Evolutionary conservation across 1,284 basidiomycete species (phyloP), one percentile per base, ranked within the genome.

Genomic region (Trichosporon sp.): DNA sequence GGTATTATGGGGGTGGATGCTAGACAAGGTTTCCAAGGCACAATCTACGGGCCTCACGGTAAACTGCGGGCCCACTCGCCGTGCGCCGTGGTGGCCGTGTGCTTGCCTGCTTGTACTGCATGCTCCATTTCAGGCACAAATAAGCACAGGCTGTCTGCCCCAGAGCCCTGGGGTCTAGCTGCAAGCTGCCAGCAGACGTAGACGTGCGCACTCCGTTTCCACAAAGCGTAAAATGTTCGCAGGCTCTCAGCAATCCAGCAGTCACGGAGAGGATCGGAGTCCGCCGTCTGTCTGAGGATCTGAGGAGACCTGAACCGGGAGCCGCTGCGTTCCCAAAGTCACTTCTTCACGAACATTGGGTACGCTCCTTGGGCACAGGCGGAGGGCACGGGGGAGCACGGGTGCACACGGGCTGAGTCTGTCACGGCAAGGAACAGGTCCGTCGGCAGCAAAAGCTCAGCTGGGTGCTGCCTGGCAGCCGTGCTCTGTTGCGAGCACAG

Each of bases 181-280:
- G 26, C 26, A 26, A 26, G 43, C 7, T n/a, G 35, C 6, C 35
- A 37, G 51, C 8, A 21, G n/a, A 11, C 21, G 51, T 16, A 54
- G 19, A 54, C 51, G 19, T 26, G 16, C 51, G 51, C 51, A 54
- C 51, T 54, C 51, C 51, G 21, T 54, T 54, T 54, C 51, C 51
- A 54, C 16, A 54, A 54, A 54, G 51, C 51, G 51, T 54, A 54
- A 54, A 54, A 54, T n/a, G 51, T 54, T 54, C 51, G 51, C 51
- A 54, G 21, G 51, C 51, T 54, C 51, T 21, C 51, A 54, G 19
- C 26, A 26, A 26, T 26, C 35, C 35, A 51, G 48, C 48, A 51
- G n/a, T 12, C 48, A 21, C 48, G 48, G 48, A 51, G 48, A 19
- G 6, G 48, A 51, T 8, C 48, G 48, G 48, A 51, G n/a, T n/a